Percentiles rank a stretch among this genome's conserved stretches.
These are phyloP conservation scores for Rhododendron mucronatum DNA, from an alignment of 148 eudicot genomes.

Conservation along the genomic window DNA sequence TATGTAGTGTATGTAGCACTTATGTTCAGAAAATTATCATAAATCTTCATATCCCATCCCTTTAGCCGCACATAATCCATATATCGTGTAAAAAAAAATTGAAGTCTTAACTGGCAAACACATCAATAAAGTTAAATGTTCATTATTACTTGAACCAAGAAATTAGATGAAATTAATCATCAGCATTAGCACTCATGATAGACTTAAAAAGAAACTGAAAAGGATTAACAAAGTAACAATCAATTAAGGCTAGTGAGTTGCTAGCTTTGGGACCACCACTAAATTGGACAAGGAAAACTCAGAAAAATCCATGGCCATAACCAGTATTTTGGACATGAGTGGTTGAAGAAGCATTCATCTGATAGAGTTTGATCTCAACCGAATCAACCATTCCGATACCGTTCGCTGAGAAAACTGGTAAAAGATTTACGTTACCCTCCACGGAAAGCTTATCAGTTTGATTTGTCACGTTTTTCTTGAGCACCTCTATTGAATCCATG, in stretches of 20 bases:
- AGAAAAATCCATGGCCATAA: constrained; percentile 18
- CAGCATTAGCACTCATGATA: background rate
- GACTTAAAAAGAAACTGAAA: background rate
- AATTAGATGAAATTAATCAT: background rate
- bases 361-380: constrained; percentile 27
- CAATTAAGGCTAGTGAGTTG: constrained; percentile 21
- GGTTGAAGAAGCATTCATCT: constrained; percentile 18
- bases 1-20: too few species aligned
- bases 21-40: too few species aligned
- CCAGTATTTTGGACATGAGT: constrained; percentile 11
- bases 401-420: background rate
- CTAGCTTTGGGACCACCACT: constrained; percentile 12
- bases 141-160: background rate
- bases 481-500: constrained; percentile 47
- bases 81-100: background rate
- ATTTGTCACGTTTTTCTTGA: constrained; percentile 34
- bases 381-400: background rate
- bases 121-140: background rate
- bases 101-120: background rate
- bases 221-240: background rate
- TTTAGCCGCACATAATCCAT: background rate
- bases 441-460: constrained; percentile 25
- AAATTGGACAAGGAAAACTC: background rate
- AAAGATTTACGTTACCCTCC: background rate
- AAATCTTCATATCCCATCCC: too few species aligned